Base-by-base conservation (phyloP, 1,284 basidiomycete species). In the Anthracocystis walkeri region DNA sequence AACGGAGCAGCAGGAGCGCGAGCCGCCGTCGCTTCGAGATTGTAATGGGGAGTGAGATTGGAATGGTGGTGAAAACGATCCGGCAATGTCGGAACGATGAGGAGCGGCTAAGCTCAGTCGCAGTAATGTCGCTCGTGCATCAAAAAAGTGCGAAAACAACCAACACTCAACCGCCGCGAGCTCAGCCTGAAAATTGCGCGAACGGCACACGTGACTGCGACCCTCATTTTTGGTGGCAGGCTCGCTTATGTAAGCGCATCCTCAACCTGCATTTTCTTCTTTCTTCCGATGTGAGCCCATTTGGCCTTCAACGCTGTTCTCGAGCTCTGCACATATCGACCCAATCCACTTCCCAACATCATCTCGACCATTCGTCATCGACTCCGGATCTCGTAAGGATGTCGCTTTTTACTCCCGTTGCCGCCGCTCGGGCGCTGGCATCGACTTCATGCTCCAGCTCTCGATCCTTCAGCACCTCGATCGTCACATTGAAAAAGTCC, bases 401-500 rank as follows among this genome's bases (percentile, higher is more conserved):
- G 69, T 66, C 59, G 33, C 53, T 59, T 3, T 55, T 72, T 4
- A 41, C 65, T 4, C 55, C 63, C 33, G 48, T 52, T 6, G 48
- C 44, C 2, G 59, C 53, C 21, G 29, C 40, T 6, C 45, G 63
- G 33, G 63, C 55, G 21, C 48, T 71, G 18, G 58, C 63, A 11
- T 58, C 56, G 8, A 53, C 68, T 29, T 67, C 64, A 12, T 49
- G 60, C 14, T 66, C 60, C n/a, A 40, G 56, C 38, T 57, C 56
- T 25, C 72, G 72, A 54, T 51, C 54, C 18, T 75, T 79, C 51
- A 66, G 65, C 63, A 73, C 72, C 10, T 62, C 71, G 35, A 31
- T 65, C 11, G 46, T 56, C 44, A 46, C 59, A 4, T 45, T 51
- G 49, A 78, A 77, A 48, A 81, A 81, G 69, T 75, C 71, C 3